Evolutionary conservation across 1,139 yeast genomes (phyloP), one percentile per base, ranked within the genome.

Genomic region (Schizosaccharomyces versatilis): DNA sequence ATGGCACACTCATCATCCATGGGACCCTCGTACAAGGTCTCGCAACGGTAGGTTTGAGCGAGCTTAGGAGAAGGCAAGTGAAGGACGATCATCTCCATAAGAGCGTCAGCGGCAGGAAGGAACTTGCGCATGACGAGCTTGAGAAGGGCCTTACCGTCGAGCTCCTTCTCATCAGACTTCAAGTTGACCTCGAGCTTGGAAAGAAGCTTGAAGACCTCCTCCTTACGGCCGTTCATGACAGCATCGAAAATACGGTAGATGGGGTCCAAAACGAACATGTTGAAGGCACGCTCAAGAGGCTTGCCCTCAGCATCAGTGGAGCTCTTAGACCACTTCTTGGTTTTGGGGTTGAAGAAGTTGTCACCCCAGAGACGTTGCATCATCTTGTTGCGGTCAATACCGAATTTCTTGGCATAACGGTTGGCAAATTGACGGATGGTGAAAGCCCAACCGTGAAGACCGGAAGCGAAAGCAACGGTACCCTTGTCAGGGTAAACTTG

Each of bases 381-480:
- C 96, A 90, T 86, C 84, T 90, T 90, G 62, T 71, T 65, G 73
- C 84, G 81, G 84, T 88, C 97, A 71, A 90, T 97, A 85, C 98
- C 98, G 73, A 90, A 90, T 78, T 90, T 90, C 86, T 88, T 86
- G 73, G 95, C 81, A 81, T 90, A 90, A 78, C 95, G 85, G 76
- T 77, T 75, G 69, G 98, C 98, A 68, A 90, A 90, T 79, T 90
- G 98, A 77, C 98, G 86, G 71, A 90, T 82, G 68, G 98, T 90
- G 90, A 90, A 90, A 72, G 96, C 97, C 98, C 98, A 90, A 75
- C 98, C 98, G 81, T 90, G 98, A 71, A 90, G 80, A 82, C 97
- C 98, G 74, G 98, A 90, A 78, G 95, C 97, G 76, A 90, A 90
- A 65, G 98, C 98, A 71, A 90, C 96, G 74, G 97, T 90, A 78